Base-by-base conservation (phyloP, 2,329 filamentous ascomycete species). In the Stagonosporopsis rhizophila region DNA sequence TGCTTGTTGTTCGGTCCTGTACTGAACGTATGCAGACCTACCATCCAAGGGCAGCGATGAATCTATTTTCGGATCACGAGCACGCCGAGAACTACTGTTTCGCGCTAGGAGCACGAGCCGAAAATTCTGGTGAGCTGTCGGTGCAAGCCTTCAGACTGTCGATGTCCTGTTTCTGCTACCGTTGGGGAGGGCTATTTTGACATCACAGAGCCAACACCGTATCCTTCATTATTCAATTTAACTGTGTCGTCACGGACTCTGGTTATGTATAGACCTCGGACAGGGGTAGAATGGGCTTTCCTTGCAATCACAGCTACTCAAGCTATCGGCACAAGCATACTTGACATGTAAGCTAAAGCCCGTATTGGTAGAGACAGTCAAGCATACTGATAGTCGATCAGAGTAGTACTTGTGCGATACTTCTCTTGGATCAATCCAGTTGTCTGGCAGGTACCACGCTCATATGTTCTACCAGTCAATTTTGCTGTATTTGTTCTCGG, bases 401-500 rank as follows among this genome's bases (percentile, higher is more conserved):
- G 62, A 17, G 38, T 52, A 12, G 25, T 68, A 5, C 45, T 69
- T 2, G 20, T 67, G 12, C 34, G 37, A 11, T 69, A 68, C 35
- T 41, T 62, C 5, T 15, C 49, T 11, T 68, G 64, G 66, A 50
- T 68, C 2, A 64, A 61, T 9, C 50, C 58, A 3, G 52, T 52
- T 0, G 63, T 51, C n/a, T 69, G 62, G 37, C 57, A 69, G 39
- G 62, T 65, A 1, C 64, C 62, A 2, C n/a, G 34, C 1, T 45
- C 62, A 4, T 67, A 63, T 32, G 57, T 65, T 15, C 56, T 58
- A 9, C 61, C 66, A 6, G 19, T 69, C 14, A 59, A 56, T 1
- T 51, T 67, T 6, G 56, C 48, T 8, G 35, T 66, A 14, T 65
- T 60, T 17, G 54, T 54, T 2, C 34, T 70, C 6, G 67, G 67